Base-by-base conservation (phyloP, 768 basidiomycete genomes). In the Psilocybe subaeruginosa region DNA sequence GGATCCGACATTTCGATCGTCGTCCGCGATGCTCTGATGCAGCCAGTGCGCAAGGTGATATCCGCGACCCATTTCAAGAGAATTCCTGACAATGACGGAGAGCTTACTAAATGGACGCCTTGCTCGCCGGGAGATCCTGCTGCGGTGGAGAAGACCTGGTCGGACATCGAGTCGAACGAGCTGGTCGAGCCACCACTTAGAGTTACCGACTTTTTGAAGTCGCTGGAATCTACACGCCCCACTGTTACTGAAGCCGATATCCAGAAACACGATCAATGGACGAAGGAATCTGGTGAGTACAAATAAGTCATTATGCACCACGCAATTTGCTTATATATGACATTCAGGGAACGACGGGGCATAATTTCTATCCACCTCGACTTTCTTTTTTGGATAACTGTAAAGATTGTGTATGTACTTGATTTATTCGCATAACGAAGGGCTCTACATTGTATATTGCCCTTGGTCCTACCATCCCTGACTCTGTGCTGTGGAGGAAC, bases 1-100 rank as follows among this genome's bases (percentile, higher is more conserved):
- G 97, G 97, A 7, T 95, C 93, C 7, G 97, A 99, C 77, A 95
- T 99, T 54, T 87, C 96, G 2, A 91, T 96, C 64, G 82, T 97
- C 54, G 97, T 98, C 27, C 90, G 95, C 59, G 97, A 99, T 70
- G 96, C 97, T 0, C 83, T 99, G 64, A 99, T 99, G 97, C 96
- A 99, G 72, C 97, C 97, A 1, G 93, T 99, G 12, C 88, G 97
- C 56, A 99, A 99, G 73, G 94, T 99, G 48, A 85, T 98, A 52
- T 87, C 89, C 19, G 95, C 97, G 2, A 97, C 95, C 0, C 97
- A 99, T 75, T 99, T 99, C 78, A 95, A 95, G 72, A 80, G 74
- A 33, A 79, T 86, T 23, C 60, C 65, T 1, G 78, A 78, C 9
- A 71, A 74, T 11, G 57, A 63, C 16, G 66, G 33, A 14, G 54